A percentile compares a stretch with the other conserved stretches of the same genome.
phyloP scores from a whole-genome alignment of 163 green algal species.

The Chlorella variabilis region DNA sequence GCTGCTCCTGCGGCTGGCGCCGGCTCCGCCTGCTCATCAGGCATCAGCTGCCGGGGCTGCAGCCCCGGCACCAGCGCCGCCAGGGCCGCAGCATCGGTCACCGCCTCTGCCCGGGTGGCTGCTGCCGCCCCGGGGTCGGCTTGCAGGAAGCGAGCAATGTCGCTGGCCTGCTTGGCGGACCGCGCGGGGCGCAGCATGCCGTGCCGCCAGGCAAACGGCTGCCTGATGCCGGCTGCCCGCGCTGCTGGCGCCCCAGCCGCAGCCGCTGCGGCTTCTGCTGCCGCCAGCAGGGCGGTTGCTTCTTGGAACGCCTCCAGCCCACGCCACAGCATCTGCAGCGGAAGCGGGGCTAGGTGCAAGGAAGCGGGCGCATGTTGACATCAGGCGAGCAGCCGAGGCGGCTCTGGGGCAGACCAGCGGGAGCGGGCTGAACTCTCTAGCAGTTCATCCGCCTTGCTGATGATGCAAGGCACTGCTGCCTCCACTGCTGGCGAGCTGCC shows the following conservation, averaged over 20 bases:
- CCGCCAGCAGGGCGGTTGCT: constrained; percentile 56
- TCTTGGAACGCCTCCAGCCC: constrained; percentile 60
- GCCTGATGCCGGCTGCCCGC: constrained; percentile 17
- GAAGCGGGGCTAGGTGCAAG: no score
- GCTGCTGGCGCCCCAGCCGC: constrained; percentile 19
- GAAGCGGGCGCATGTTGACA: no score
- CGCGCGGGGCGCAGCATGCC: constrained; percentile 40
- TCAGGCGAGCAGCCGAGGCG: no score
- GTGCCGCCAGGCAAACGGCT: constrained; percentile 42
- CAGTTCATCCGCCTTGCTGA: no score
- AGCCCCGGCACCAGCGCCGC: constrained; percentile 35
- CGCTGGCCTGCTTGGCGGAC: constrained; percentile 30
- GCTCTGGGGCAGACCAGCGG: no score
- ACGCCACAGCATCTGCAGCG: constrained; percentile 62
- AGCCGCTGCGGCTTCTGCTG: constrained; percentile 49
- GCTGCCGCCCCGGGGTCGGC: not conserved
- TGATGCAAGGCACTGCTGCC: no score
- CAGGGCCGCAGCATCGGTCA: constrained; percentile 5
- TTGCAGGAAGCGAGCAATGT: constrained; percentile 16
- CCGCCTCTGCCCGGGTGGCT: not conserved
- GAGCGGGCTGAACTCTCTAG: not conserved
- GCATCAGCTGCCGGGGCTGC: constrained; percentile 13
- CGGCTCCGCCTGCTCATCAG: not conserved
- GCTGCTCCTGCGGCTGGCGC: not conserved
- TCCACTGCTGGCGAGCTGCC: no score